Conservation (phyloP, 1,284 basidiomycete species). For the Moesziomyces parantarcticus region DNA sequence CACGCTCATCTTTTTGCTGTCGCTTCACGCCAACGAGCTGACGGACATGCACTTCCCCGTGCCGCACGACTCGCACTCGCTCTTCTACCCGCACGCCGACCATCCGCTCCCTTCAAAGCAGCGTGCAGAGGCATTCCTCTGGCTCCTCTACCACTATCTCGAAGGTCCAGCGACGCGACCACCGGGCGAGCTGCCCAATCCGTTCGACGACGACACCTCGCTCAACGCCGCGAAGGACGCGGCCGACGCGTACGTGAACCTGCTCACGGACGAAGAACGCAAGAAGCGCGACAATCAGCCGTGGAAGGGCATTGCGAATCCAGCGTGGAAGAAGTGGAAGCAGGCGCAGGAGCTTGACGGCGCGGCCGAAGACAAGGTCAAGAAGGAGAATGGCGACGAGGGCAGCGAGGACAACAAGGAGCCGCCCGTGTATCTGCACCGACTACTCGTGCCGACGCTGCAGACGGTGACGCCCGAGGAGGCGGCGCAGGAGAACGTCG, state of each 20-base stretch:
- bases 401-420: slow-evolving; percentile 14
- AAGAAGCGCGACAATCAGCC: slow-evolving; percentile 39
- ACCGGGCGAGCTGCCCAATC: slow-evolving; percentile 55
- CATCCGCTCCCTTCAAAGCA: slow-evolving; percentile 55
- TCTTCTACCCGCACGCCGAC: slow-evolving; percentile 64
- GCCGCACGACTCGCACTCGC: slow-evolving; percentile 58
- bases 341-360: slow-evolving; percentile 36
- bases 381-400: slow-evolving; percentile 16
- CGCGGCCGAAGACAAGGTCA: slow-evolving; percentile 2
- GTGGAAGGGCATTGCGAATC: slow-evolving; percentile 60
- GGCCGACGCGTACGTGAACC: slow-evolving; percentile 36
- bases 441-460: slow-evolving; percentile 53
- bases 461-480: slow-evolving; percentile 31
- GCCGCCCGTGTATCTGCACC: slow-evolving; percentile 48
- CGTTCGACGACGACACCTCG: slow-evolving; percentile 59
- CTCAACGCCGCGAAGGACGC: slow-evolving; percentile 36
- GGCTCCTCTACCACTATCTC: slow-evolving; percentile 65
- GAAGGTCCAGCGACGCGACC: slow-evolving; percentile 58
- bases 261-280: slow-evolving; percentile 34
- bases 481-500: slow-evolving; percentile 57
- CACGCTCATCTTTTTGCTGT: slow-evolving; percentile 63
- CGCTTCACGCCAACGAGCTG: slow-evolving; percentile 55
- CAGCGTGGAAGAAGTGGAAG: slow-evolving; percentile 54
- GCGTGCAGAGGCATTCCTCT: slow-evolving; percentile 61
- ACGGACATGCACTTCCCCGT: slow-evolving; percentile 57